A percentile compares a stretch with the other conserved stretches of the same genome.
phyloP scores from a whole-genome alignment of 257 asterid species.

The Solanum lycopersicoides region DNA sequence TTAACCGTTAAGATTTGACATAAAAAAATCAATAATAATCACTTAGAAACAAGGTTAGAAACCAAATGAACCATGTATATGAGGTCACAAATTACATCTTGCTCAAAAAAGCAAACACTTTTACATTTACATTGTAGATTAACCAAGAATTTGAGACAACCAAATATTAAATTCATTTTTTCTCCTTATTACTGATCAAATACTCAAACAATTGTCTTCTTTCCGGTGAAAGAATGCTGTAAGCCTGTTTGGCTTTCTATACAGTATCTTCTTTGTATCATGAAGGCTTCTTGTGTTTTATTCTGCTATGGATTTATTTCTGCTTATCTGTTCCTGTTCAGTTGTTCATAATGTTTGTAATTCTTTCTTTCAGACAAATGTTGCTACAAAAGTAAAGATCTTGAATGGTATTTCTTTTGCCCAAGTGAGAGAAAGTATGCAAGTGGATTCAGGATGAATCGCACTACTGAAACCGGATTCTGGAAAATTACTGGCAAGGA shows the following conservation, averaged over 20 bases:
- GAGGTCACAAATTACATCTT: background rate
- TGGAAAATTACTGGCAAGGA: slow-evolving; percentile 90
- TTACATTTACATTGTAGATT: too few relatives aligned
- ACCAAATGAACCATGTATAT: background rate
- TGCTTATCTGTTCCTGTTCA: background rate
- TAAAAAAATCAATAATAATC: too few relatives aligned
- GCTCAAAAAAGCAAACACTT: background rate
- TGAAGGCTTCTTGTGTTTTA: background rate
- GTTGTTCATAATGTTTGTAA: background rate
- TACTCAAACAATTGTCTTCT: background rate
- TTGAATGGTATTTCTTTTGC: slow-evolving; percentile 85
- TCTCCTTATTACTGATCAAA: background rate
- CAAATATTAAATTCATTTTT: background rate
- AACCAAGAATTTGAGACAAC: background rate
- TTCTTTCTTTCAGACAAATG: slow-evolving; percentile 43
- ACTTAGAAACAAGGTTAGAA: background rate
- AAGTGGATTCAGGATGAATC: slow-evolving; percentile 64
- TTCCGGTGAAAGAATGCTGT: background rate
- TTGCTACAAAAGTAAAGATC: slow-evolving; percentile 52
- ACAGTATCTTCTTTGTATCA: background rate
- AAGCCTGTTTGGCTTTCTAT: background rate
- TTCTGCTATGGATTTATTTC: background rate
- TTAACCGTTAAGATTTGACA: background rate
- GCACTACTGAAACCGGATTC: slow-evolving; percentile 63
- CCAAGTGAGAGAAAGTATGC: slow-evolving; percentile 78